phyloP scores from a whole-genome alignment of 805 yeast species.

The Barnettozyma siamensis region DNA sequence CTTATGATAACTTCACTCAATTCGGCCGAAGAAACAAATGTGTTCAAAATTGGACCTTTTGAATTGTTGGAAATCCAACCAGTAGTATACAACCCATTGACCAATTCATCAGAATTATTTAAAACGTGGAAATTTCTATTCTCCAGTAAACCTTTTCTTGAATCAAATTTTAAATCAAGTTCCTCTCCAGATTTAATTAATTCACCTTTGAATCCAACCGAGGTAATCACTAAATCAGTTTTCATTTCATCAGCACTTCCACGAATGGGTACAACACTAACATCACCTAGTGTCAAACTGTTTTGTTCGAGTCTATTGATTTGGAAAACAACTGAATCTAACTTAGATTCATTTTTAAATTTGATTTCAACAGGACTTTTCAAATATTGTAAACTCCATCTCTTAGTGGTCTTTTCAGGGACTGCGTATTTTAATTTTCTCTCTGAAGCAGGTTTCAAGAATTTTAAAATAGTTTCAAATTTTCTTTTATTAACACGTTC shows the following conservation, averaged over 20 bases:
- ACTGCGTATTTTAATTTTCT: conserved; percentile 19
- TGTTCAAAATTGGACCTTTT: conserved; percentile 83
- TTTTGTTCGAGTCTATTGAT: conserved; percentile 40
- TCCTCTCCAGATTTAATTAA: conserved; percentile 40
- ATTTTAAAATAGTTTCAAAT: conserved; percentile 55
- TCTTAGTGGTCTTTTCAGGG: conserved; percentile 12
- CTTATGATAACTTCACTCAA: conserved; percentile 61
- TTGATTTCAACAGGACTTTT: conserved; percentile 54
- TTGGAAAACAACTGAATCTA: conserved; percentile 44
- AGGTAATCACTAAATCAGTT: conserved; percentile 66
- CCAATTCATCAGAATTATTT: conserved; percentile 17
- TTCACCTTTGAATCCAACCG: conserved; percentile 77
- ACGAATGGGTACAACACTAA: conserved; percentile 23
- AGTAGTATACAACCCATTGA: conserved; percentile 60
- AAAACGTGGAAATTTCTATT: conserved; percentile 42
- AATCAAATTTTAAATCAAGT: conserved; percentile 43
- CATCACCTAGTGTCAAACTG: conserved; percentile 17
- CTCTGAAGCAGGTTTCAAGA: conserved; percentile 30
- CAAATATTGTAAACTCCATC: conserved; percentile 69
- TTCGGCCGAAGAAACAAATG: conserved; percentile 78
- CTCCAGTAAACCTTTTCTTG: conserved; percentile 36
- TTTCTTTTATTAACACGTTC: conserved; percentile 58
- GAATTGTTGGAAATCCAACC: conserved; percentile 94
- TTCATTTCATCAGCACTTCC: conserved; percentile 26
- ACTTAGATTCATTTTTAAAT: conserved; percentile 31